These are phyloP conservation scores for Diaporthe ampelina DNA, from an alignment of 2,329 filamentous ascomycete genomes.

Conservation along the genomic window DNA sequence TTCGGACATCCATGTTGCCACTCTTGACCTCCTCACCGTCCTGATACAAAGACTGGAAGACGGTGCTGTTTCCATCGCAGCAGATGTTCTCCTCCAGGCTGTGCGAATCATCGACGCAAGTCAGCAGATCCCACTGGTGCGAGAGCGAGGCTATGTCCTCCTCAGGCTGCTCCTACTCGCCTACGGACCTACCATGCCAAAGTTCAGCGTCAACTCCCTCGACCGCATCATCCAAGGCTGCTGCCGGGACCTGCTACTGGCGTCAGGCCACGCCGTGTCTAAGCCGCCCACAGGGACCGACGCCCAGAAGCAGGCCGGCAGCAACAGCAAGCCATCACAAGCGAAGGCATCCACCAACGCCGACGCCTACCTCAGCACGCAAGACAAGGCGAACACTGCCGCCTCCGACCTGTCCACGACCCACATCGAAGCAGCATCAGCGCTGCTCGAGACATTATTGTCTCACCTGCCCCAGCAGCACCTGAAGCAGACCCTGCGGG, in stretches of 20 bases:
- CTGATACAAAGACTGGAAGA: constrained; percentile 71
- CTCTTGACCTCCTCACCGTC: constrained; percentile 72
- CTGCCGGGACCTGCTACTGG: constrained; percentile 79
- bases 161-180: constrained; percentile 70
- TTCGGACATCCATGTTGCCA: constrained; percentile 80
- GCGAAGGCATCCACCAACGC: constrained; percentile 70
- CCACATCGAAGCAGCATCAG: constrained; percentile 69
- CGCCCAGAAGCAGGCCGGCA: constrained; percentile 44
- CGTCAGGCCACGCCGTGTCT: constrained; percentile 56
- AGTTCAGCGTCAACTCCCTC: constrained; percentile 74
- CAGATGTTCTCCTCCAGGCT: constrained; percentile 78
- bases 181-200: constrained; percentile 76
- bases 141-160: constrained; percentile 72
- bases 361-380: constrained; percentile 76
- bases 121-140: constrained; percentile 66
- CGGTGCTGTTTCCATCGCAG: constrained; percentile 70
- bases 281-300: constrained; percentile 22
- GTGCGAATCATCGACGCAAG: constrained; percentile 77
- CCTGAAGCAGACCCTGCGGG: constrained; percentile 79
- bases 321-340: constrained; percentile 49
- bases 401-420: constrained; percentile 53
- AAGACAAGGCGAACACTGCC: constrained; percentile 47
- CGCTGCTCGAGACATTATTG: constrained; percentile 74
- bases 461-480: constrained; percentile 74
- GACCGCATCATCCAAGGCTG: constrained; percentile 74